Conservation (phyloP, 805 yeast species). For the Kregervanrija delftensis region DNA sequence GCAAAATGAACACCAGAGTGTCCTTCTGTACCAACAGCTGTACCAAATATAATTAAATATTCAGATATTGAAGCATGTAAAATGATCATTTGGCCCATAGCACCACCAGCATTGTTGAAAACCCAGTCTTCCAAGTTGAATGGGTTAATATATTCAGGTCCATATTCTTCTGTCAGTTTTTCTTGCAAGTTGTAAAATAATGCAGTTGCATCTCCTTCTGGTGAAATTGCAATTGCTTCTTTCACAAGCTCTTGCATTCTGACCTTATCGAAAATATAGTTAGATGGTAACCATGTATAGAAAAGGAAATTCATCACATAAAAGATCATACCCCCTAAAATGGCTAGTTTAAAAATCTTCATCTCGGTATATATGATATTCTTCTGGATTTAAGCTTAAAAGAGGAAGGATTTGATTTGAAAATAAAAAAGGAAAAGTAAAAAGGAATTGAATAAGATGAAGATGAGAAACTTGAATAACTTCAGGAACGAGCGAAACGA, state of each 20-base stretch:
- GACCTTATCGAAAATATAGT: slow-evolving; percentile 64
- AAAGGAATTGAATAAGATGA: not conserved
- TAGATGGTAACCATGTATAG: slow-evolving; percentile 61
- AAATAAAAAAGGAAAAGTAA: not conserved
- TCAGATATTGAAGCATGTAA: slow-evolving; percentile 92
- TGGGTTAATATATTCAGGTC: slow-evolving; percentile 59
- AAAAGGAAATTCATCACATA: slow-evolving; percentile 35
- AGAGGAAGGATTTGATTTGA: not conserved
- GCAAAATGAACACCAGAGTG: slow-evolving; percentile 95
- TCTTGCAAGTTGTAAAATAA: slow-evolving; percentile 58
- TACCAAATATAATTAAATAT: slow-evolving; percentile 87
- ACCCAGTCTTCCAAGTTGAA: slow-evolving; percentile 82
- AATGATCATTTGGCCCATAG: slow-evolving; percentile 95
- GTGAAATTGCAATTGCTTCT: slow-evolving; percentile 44
- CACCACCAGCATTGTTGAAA: slow-evolving; percentile 97
- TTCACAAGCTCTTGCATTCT: slow-evolving; percentile 53
- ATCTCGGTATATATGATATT: not conserved
- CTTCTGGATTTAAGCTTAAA: not conserved
- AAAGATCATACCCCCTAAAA: slow-evolving; percentile 16
- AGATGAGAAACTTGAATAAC: not conserved
- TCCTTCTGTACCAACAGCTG: slow-evolving; percentile 93
- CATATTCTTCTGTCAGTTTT: slow-evolving; percentile 56
- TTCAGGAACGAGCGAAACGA: too few species aligned
- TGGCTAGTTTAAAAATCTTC: slow-evolving; percentile 6
- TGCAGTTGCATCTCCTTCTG: slow-evolving; percentile 54